Percentiles rank a stretch among this genome's conserved stretches.
These are phyloP conservation scores for Endocladia muricata DNA, from an alignment of 31 red algal genomes.

Conservation along the genomic window DNA sequence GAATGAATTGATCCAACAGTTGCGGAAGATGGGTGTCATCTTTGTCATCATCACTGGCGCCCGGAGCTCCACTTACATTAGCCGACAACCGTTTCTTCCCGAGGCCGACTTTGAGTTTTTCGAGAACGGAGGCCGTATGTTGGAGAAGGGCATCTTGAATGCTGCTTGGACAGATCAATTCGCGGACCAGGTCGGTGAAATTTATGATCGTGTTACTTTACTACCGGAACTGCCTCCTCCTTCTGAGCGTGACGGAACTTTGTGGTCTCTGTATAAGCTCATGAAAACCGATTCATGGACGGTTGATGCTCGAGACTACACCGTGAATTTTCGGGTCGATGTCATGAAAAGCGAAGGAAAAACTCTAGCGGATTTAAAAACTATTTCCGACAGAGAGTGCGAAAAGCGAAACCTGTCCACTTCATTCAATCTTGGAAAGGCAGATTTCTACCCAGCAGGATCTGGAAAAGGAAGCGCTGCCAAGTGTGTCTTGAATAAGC, in stretches of 20 bases:
- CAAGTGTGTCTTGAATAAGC: slow-evolving; percentile 40
- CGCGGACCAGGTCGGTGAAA: slow-evolving; percentile 26
- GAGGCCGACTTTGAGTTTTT: slow-evolving; percentile 85
- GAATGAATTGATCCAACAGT: slow-evolving; percentile 40
- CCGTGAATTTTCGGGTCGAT: slow-evolving; percentile 82
- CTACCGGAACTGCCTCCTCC: slow-evolving; percentile 37
- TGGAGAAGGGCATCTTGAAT: slow-evolving; percentile 55
- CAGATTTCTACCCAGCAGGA: slow-evolving; percentile 76
- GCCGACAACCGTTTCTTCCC: slow-evolving; percentile 60
- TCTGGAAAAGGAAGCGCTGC: slow-evolving; percentile 90
- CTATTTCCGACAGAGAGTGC: not conserved
- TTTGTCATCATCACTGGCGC: slow-evolving; percentile 95
- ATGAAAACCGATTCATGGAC: slow-evolving; percentile 47
- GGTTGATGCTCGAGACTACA: slow-evolving; percentile 78
- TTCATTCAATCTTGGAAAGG: slow-evolving; percentile 91
- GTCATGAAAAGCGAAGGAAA: slow-evolving; percentile 47
- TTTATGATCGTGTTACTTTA: slow-evolving; percentile 21
- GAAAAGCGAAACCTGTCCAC: slow-evolving; percentile 4
- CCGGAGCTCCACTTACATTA: slow-evolving; percentile 74
- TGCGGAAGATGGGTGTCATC: slow-evolving; percentile 55
- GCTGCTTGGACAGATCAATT: slow-evolving; percentile 67
- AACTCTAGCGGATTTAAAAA: slow-evolving; percentile 16
- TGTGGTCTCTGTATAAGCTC: slow-evolving; percentile 69
- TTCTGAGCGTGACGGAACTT: slow-evolving; percentile 25
- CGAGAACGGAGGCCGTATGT: slow-evolving; percentile 89